Conservation (phyloP, 2,329 filamentous ascomycete genomes). For the Chaetomium sp. region DNA sequence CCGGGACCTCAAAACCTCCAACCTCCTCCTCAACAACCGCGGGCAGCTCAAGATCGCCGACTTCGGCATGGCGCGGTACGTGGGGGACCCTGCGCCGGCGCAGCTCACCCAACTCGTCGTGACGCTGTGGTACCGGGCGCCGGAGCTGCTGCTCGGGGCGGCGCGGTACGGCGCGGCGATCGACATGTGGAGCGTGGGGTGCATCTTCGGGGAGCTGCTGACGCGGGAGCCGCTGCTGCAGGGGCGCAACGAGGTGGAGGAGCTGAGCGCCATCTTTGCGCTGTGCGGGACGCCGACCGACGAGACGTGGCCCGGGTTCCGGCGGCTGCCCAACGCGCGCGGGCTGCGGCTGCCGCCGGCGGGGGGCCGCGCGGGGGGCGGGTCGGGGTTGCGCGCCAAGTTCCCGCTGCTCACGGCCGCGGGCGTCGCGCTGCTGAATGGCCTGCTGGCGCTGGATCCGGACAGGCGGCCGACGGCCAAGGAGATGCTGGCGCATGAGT, state of each 20-base stretch:
- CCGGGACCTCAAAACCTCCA: constrained; percentile 90
- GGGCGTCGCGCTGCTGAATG: constrained; percentile 69
- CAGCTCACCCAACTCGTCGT: constrained; percentile 90
- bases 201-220: constrained; percentile 91
- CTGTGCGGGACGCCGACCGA: constrained; percentile 85
- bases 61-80: constrained; percentile 96
- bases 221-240: constrained; percentile 80
- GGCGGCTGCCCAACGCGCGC: constrained; percentile 82
- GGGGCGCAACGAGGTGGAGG: constrained; percentile 89
- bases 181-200: constrained; percentile 96
- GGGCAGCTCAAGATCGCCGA: constrained; percentile 95
- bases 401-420: constrained; percentile 81
- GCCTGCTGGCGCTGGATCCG: constrained; percentile 76
- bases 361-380: constrained; percentile 23
- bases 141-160: constrained; percentile 84
- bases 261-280: constrained; percentile 84
- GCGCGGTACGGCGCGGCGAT: constrained; percentile 73
- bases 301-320: constrained; percentile 82
- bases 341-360: constrained; percentile 66
- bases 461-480: constrained; percentile 67
- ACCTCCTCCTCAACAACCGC: constrained; percentile 92
- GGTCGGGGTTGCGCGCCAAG: constrained; percentile 67
- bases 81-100: constrained; percentile 73
- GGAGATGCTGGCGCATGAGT: constrained; percentile 76
- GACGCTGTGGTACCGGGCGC: constrained; percentile 93